Evolutionary conservation across 2,329 filamentous ascomycete species (phyloP), one percentile per base, ranked within the genome.

Genomic region (Camillea tinctor): DNA sequence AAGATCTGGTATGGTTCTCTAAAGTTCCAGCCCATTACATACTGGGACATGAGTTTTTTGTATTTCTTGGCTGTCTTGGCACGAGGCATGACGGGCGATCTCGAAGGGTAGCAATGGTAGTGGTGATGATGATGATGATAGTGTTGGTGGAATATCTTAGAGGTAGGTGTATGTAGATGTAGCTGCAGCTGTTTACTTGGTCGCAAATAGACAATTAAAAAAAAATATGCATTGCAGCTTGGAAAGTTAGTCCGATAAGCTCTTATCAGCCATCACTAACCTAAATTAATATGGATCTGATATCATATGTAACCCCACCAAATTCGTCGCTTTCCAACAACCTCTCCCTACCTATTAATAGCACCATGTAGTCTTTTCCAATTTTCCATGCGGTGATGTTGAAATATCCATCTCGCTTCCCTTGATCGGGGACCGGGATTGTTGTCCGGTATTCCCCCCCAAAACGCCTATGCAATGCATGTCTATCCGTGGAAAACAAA

Each of bases 1-100:
- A 97, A 80, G 55, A 96, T 89, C 79, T 98, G 95, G 78, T 97
- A 98, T 11, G 95, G 93, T 77, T 95, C 91, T 68, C 93, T 91
- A 76, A 97, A 97, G 62, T 90, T 89, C 74, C 96, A 97, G 62
- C 87, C 88, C 75, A 94, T 84, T 72, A 88, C 87, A 83, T 93
- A 97, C 73, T 94, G 89, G 77, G 92, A 89, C 88, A 99, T 96
- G 71, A 97, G 87, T 87, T 97, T 97, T 73, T 88, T 86, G 75
- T 92, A 93, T 70, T 89, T 88, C 77, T 91, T 91, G 57, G 36
- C 17, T 2, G 36, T 44, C 49, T 50, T 50, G 7, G 49, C 72
- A 51, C 72, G 71, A 61, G 68, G 73, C 66, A 72, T 74, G 30
- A 19, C 17, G 36, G 21, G 53, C 36, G 17, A 44, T 11, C 11